Evolutionary conservation across 371 early-diverging fungal species (phyloP), one percentile per base, ranked within the genome.

Genomic region (Mucor ambiguus): DNA sequence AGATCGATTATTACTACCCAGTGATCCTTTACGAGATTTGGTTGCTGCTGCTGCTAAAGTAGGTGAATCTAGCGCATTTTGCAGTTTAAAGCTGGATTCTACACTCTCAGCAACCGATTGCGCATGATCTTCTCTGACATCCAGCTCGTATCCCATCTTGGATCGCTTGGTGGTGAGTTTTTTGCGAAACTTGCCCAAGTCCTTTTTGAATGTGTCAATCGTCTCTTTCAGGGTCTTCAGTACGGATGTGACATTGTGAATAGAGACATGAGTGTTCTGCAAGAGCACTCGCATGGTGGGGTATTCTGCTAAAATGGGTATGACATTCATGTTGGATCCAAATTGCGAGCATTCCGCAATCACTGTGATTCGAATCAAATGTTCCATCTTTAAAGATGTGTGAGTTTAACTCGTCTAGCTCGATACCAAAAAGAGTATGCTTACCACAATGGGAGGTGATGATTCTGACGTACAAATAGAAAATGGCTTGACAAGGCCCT

Each of bases 291-390:
- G 82, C 78, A 91, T 84, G 1, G 90, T 87, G 6, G 87, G 90
- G 60, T 87, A 85, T 35, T 80, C 79, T n/a, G 72, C 82, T 38
- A 89, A 73, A 68, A 82, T 78, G 26, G 82, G 85, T 61, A 87
- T 85, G 11, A 84, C 72, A 66, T 85, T 81, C 35, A 82, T 66
- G 63, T 88, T 89, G 20, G 88, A 87, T 55, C 86, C 86, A 73
- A 91, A 84, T 64, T 87, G 86, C 26, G 87, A 80, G 68, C 88
- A 89, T 56, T 93, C 93, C 0, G 92, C 93, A 55, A 93, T 83
- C 48, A 93, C 90, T 3, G 92, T 92, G 14, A 93, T 72, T 46
- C 89, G 84, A n/a, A 95, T 74, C 20, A 83, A 22, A 5, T 80
- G 77, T 58, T 71, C 76, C 24, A 82, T 38, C 61, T 30, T n/a